Conservation (phyloP, 2,329 filamentous ascomycete species). For the Ascosphaera aggregata region DNA sequence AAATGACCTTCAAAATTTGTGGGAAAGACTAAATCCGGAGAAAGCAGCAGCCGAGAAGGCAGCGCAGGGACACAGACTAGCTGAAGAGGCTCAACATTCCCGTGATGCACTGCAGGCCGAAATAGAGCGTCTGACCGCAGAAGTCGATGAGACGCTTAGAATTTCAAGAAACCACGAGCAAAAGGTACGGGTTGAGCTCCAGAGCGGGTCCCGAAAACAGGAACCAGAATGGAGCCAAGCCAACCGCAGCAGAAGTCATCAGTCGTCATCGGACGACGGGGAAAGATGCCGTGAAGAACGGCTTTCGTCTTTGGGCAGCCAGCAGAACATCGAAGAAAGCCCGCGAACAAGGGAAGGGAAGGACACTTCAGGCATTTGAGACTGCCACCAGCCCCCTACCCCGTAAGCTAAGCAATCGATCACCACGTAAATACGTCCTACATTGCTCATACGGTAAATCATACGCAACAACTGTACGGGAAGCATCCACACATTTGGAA, state of each 20-base stretch:
- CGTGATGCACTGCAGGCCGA: slow-evolving; percentile 35
- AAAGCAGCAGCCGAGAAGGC: slow-evolving; percentile 24
- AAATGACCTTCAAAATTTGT: slow-evolving; percentile 56
- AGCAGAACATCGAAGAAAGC: slow-evolving; percentile 1
- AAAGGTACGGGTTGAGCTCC: slow-evolving; percentile 13
- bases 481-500: no score
- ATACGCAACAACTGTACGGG: no score
- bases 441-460: no score
- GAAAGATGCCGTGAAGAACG: neutral
- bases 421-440: no score
- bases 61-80: slow-evolving; percentile 10
- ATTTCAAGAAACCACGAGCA: slow-evolving; percentile 24
- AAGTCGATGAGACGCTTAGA: slow-evolving; percentile 32
- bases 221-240: neutral
- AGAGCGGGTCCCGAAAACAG: slow-evolving; percentile 4
- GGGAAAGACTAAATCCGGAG: slow-evolving; percentile 43
- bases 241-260: neutral
- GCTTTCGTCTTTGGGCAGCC: neutral
- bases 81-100: slow-evolving; percentile 15
- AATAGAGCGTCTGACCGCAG: slow-evolving; percentile 32
- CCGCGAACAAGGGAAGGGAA: neutral
- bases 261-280: neutral
- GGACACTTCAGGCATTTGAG: neutral
- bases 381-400: no score
- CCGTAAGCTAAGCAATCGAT: no score